Evolutionary conservation across 2,329 filamentous ascomycete genomes (phyloP).

Genomic region (Neopestalotiopsis rosae): DNA sequence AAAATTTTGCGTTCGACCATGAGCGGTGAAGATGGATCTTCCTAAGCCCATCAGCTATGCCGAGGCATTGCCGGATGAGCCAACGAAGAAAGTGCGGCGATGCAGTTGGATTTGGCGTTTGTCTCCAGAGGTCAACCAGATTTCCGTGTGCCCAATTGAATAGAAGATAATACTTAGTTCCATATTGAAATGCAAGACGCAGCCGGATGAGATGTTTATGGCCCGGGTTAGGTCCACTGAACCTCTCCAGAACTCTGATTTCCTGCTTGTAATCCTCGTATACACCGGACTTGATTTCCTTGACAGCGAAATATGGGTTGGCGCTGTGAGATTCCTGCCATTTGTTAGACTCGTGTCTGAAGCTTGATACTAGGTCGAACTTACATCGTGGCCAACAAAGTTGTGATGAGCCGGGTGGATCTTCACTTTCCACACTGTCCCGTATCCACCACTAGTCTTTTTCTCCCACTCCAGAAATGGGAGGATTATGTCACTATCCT

Average conservation of each 20-base stretch:
- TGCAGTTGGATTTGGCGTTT: background rate
- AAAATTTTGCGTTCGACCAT: background rate
- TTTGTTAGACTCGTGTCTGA: too few species aligned
- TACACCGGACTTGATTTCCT: too few species aligned
- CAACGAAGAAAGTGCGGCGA: constrained; percentile 8
- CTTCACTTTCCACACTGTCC: too few species aligned
- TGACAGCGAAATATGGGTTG: too few species aligned
- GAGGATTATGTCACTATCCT: fast-evolving
- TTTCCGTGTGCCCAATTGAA: constrained; percentile 24
- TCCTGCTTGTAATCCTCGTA: too few species aligned
- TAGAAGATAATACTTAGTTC: constrained; percentile 21
- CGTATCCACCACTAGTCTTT: too few species aligned
- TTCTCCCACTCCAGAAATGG: too few species aligned
- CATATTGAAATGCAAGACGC: constrained; percentile 22
- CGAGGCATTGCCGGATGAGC: constrained; percentile 22
- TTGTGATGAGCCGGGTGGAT: too few species aligned
- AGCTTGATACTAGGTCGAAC: too few species aligned
- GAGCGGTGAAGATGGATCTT: constrained; percentile 20
- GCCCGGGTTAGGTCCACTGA: constrained; percentile 15
- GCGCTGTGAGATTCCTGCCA: too few species aligned
- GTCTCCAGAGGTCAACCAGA: constrained; percentile 23
- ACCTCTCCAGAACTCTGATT: constrained; percentile 18
- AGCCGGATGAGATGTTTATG: constrained; percentile 23
- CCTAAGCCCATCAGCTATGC: constrained; percentile 22
- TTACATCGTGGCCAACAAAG: too few species aligned